These are phyloP conservation scores for Leccinum incarnatum DNA, from an alignment of 768 basidiomycete species.

Conservation along the genomic window DNA sequence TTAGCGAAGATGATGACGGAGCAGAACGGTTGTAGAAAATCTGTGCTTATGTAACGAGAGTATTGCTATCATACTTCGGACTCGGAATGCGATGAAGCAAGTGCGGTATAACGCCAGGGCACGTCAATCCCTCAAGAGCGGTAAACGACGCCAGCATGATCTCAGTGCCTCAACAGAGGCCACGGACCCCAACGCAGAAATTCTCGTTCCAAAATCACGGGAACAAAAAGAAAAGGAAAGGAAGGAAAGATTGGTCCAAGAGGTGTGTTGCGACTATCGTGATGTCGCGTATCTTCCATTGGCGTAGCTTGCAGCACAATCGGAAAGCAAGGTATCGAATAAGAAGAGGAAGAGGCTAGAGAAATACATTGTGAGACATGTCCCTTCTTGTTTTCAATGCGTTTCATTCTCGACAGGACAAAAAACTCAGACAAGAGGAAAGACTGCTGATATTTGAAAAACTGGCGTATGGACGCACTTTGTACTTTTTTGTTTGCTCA, in stretches of 20 bases:
- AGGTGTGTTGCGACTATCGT: constrained; percentile 42
- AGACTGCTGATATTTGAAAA: constrained; percentile 74
- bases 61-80: not conserved
- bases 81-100: constrained; percentile 16
- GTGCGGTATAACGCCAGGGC: constrained; percentile 60
- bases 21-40: no score
- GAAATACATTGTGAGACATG: constrained; percentile 76
- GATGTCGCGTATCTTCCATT: constrained; percentile 1
- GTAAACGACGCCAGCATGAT: constrained; percentile 41
- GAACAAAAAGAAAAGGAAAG: constrained; percentile 60
- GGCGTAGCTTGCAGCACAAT: constrained; percentile 38
- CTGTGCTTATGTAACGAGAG: constrained; percentile 3
- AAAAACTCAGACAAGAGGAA: constrained; percentile 91
- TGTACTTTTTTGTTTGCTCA: not conserved
- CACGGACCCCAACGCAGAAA: constrained; percentile 55
- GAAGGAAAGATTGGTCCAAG: constrained; percentile 56
- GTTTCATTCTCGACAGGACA: constrained; percentile 52
- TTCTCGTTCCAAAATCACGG: constrained; percentile 55
- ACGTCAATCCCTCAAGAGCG: constrained; percentile 64
- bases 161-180: constrained; percentile 24
- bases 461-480: constrained; percentile 56
- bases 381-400: not conserved
- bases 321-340: constrained; percentile 68
- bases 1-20: no score
- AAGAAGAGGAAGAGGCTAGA: constrained; percentile 91